Evolutionary conservation across 2,329 filamentous ascomycete species (phyloP).

Genomic region (Fusarium metavorans): DNA sequence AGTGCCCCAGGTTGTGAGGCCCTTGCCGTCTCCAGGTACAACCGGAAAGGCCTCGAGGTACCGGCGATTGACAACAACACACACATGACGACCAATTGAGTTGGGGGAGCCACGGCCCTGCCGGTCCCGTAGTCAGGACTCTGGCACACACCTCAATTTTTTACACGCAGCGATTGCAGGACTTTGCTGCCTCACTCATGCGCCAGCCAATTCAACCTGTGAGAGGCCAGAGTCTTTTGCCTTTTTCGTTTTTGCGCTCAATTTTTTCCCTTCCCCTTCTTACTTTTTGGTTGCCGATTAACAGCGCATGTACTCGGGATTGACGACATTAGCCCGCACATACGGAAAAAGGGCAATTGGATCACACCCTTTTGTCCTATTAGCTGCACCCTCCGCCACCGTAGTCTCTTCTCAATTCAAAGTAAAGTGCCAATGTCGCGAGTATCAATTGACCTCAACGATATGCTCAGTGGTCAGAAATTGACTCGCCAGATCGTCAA

Average conservation of each 20-base stretch:
- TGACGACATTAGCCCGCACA: conserved; percentile 22
- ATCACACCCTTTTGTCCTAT: conserved; percentile 29
- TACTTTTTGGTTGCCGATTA: conserved; percentile 28
- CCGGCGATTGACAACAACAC: conserved; percentile 36
- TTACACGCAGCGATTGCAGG: conserved; percentile 22
- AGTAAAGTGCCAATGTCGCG: background rate
- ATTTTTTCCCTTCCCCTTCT: conserved; percentile 1
- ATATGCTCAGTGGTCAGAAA: background rate
- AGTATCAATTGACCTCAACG: background rate
- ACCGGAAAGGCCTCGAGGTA: conserved; percentile 41
- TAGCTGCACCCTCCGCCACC: conserved; percentile 35
- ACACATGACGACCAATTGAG: conserved; percentile 44
- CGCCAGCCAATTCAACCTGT: conserved; percentile 6
- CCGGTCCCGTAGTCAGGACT: conserved; percentile 33
- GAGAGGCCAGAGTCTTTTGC: conserved; percentile 20
- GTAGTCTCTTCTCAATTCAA: conserved; percentile 23
- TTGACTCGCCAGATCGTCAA: background rate
- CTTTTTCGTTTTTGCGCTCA: conserved; percentile 23
- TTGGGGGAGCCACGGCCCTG: conserved; percentile 37
- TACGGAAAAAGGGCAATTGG: conserved; percentile 23
- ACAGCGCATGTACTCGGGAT: conserved; percentile 31
- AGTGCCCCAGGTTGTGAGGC: conserved; percentile 39
- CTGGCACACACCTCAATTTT: conserved; percentile 22
- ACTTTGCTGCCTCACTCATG: conserved; percentile 22
- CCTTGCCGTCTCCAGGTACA: conserved; percentile 40